Base-by-base conservation (phyloP, 768 basidiomycete genomes). In the Stropharia rugosoannulata region DNA sequence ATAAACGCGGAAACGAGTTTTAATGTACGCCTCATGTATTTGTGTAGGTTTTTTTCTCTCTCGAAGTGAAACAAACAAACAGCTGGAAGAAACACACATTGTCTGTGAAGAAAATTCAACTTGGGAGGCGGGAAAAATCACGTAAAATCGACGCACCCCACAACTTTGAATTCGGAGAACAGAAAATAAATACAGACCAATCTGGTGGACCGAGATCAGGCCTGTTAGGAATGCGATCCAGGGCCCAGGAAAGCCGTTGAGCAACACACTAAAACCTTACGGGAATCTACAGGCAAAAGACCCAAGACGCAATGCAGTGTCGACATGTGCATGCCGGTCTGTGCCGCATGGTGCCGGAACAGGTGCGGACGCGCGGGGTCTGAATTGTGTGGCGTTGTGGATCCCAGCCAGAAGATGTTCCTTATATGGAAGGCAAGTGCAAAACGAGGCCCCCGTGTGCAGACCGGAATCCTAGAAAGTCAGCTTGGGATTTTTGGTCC, bases 301-400 rank as follows among this genome's bases (percentile, higher is more conserved):
- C 22, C 6, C 10, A 16, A 4, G 29, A 9, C 32, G 4, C 10
- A 29, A 35, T 32, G 16, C 18, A 15, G 27, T 16, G 47, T 59
- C 49, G 40, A 44, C 22, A 37, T 36, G 46, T 22, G 39, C 29
- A 27, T 41, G 16, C 36, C 35, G n/a, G 13, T 27, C 16, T 49
- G 35, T 54, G 62, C 59, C 59, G 62, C 56, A 32, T 16, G 22
- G 35, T 19, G 60, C 57, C 57, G 60, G 39, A 32, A 25, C 51
- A 40, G 27, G 38, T 54, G 7, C 16, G 39, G 45, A 54, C 19
- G 58, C 47, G 64, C 64, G 53, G 64, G 55, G 62, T 51, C 48
- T 59, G 58, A 60, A 65, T 51, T 46, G 18, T 29, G 64, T 62
- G 62, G 64, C 62, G 60, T 60, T 63, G 67, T 66, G 67, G 64